Percentiles rank a stretch among this genome's conserved stretches.
Evolutionary conservation across 148 eudicot species (phyloP).

Genomic region (Arctostaphylos glauca): DNA sequence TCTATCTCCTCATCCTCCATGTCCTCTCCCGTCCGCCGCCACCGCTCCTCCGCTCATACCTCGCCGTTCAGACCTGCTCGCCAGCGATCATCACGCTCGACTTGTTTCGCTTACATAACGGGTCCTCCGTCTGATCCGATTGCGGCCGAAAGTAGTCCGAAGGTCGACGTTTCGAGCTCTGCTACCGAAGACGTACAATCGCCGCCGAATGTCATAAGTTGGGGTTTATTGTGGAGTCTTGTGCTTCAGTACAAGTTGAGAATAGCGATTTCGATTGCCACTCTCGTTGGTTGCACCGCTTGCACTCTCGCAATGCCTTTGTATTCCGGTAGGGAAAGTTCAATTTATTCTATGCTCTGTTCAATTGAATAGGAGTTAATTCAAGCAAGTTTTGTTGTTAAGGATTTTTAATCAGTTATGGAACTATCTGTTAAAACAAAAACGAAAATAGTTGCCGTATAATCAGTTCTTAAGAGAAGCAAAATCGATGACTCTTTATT

Average conservation of each 20-base stretch:
- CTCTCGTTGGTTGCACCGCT: constrained; percentile 63
- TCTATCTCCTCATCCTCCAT: constrained; percentile 29
- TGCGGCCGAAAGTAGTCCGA: constrained; percentile 41
- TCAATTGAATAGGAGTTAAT: not conserved
- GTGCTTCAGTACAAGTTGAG: constrained; percentile 56
- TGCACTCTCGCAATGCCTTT: constrained; percentile 86
- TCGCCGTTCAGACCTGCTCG: constrained; percentile 8
- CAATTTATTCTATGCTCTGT: not conserved
- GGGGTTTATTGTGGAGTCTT: constrained; percentile 64
- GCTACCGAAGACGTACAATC: constrained; percentile 21
- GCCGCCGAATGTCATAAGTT: constrained; percentile 48
- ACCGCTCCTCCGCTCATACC: constrained; percentile 18
- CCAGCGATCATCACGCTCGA: not conserved
- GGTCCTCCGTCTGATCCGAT: constrained; percentile 72
- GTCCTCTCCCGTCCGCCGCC: constrained; percentile 6
- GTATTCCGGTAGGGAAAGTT: constrained; percentile 45
- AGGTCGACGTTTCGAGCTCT: constrained; percentile 20
- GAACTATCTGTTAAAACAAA: not conserved
- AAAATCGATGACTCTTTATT: not conserved
- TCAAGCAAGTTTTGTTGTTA: not conserved
- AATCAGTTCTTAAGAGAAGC: not conserved
- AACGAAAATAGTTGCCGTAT: not conserved
- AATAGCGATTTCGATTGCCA: constrained; percentile 37
- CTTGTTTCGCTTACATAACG: constrained; percentile 45
- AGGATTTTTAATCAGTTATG: not conserved